Evolutionary conservation across 108 stramenopile genomes (phyloP).

Genomic region (Nitzschia sp.): DNA sequence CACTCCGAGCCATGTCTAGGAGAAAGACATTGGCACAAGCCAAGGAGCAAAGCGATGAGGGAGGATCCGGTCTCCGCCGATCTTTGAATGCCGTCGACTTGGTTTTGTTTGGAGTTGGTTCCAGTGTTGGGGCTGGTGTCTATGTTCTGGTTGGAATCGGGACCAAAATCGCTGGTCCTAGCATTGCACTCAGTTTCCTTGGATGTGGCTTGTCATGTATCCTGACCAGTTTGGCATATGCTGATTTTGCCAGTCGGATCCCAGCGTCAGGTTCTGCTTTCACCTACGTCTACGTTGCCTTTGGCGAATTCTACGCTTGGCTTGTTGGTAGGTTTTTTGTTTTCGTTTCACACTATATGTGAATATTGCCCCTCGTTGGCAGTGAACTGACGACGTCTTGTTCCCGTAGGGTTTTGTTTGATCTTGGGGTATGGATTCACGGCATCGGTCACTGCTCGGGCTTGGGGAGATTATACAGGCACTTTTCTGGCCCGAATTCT

Average conservation of each 20-base stretch:
- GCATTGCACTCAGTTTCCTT: slow-evolving; percentile 66
- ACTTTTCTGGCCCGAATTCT: slow-evolving; percentile 21
- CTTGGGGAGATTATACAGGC: slow-evolving; percentile 56
- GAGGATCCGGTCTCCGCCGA: slow-evolving; percentile 27
- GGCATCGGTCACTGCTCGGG: slow-evolving; percentile 54
- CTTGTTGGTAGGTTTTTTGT: slow-evolving; percentile 42
- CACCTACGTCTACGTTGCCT: slow-evolving; percentile 74
- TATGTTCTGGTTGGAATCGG: slow-evolving; percentile 86
- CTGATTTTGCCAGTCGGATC: slow-evolving; percentile 77
- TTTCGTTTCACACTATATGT: background rate
- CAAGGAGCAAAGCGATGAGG: slow-evolving; percentile 19
- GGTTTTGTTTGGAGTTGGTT: slow-evolving; percentile 51
- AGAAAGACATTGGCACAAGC: slow-evolving; percentile 23
- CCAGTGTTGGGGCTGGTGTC: slow-evolving; percentile 73
- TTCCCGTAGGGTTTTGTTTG: slow-evolving; percentile 14
- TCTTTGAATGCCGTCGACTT: slow-evolving; percentile 44
- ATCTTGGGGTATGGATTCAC: slow-evolving; percentile 61
- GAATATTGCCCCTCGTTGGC: background rate
- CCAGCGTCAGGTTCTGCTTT: slow-evolving; percentile 75
- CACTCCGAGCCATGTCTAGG: slow-evolving; percentile 18
- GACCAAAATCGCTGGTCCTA: slow-evolving; percentile 74
- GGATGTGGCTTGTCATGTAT: slow-evolving; percentile 71
- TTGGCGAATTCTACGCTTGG: slow-evolving; percentile 61
- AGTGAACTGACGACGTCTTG: background rate
- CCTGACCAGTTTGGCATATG: slow-evolving; percentile 78